Base-by-base conservation (phyloP, 495 filamentous ascomycete species). In the Jackrogersella minutella region DNA sequence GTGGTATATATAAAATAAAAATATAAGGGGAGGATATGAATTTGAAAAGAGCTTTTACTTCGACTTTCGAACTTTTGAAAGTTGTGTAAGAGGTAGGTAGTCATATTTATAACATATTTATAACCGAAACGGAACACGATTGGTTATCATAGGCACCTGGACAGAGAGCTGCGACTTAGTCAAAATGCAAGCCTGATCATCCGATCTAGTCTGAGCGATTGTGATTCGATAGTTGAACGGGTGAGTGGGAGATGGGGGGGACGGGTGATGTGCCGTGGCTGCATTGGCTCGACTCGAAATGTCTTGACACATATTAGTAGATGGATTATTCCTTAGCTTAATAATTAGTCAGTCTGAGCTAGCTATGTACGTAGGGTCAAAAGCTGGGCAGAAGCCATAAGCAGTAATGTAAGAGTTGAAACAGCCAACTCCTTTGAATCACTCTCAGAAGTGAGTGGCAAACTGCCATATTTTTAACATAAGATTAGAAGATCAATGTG, bases 261-360 rank as follows among this genome's bases (percentile, higher is more conserved):
- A 61, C 49, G 60, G 65, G 33, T 63, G 66, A 68, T 63, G 58
- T 69, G 66, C 66, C 60, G 66, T 60, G 49, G 53, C 59, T 69
- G 65, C 59, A 64, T 68, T 24, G 52, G 36, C 40, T 17, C 33
- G 59, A 39, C 28, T 39, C 8, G 49, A 16, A 16, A 40, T 16
- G 33, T 7, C 7, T 3, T 44, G 17, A 6, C 10, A 8, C 11
- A 13, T 40, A 19, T 26, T 43, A 28, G 44, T 61, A 24, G 36
- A 31, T 49, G 14, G 13, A 28, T 14, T 49, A 22, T 34, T 47
- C 19, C 16, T 22, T 30, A 33, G 26, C 54, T 24, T 36, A 8
- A 13, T 14, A 28, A 10, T 22, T 49, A 28, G n/a, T 19, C 3
- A 19, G 13, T 10, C 19, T 58, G 37, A 58, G 52, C 53, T 36